Evolutionary conservation across 768 basidiomycete genomes (phyloP).

Genomic region (Collybia nuda): DNA sequence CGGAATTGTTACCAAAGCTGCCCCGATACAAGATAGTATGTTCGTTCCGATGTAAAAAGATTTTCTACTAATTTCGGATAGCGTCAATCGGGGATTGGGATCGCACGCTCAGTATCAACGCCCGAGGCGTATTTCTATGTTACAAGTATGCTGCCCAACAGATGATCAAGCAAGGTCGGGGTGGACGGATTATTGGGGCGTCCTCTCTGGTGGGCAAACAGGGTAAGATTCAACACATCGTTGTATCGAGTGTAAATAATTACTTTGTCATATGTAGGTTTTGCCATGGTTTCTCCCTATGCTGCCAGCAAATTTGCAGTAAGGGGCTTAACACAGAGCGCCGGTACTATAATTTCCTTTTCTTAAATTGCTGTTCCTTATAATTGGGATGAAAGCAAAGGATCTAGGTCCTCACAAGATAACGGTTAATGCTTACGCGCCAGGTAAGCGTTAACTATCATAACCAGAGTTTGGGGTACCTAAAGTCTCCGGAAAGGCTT

Average conservation of each 20-base stretch:
- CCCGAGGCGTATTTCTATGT: slow-evolving; percentile 35
- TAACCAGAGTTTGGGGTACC: background rate
- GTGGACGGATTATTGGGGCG: slow-evolving; percentile 37
- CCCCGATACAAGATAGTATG: no score
- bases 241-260: background rate
- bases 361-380: background rate
- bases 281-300: slow-evolving; percentile 20
- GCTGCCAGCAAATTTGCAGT: slow-evolving; percentile 39
- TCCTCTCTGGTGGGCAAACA: slow-evolving; percentile 18
- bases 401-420: slow-evolving; percentile 16
- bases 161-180: slow-evolving; percentile 40
- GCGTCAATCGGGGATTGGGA: slow-evolving; percentile 32
- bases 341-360: slow-evolving; percentile 11
- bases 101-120: slow-evolving; percentile 30
- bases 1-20: no score
- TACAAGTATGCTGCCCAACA: slow-evolving; percentile 41
- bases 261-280: background rate
- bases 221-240: slow-evolving; percentile 17
- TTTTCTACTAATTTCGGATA: slow-evolving; percentile 5
- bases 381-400: slow-evolving; percentile 3
- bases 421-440: slow-evolving; percentile 20
- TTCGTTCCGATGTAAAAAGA: no score
- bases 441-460: slow-evolving; percentile 1
- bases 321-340: slow-evolving; percentile 34
- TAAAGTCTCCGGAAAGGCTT: background rate